phyloP scores from a whole-genome alignment of 768 basidiomycete species.

The Agaricus blazei region DNA sequence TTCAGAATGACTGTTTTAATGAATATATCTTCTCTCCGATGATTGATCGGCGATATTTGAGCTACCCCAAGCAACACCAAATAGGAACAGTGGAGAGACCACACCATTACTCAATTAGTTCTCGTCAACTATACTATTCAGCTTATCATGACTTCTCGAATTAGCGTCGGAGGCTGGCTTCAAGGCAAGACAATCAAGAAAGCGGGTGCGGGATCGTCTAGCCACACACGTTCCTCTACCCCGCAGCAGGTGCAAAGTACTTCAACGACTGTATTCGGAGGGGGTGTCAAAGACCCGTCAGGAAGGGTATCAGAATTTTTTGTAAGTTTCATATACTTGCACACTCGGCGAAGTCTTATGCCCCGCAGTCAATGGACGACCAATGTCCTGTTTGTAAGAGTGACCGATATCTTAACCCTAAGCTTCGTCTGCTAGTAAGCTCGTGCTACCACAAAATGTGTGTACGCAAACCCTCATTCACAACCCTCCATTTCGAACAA shows the following conservation, averaged over 20 bases:
- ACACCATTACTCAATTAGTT: too few species aligned
- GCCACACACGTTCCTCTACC: slow-evolving; percentile 56
- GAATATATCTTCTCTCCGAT: too few species aligned
- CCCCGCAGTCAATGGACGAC: slow-evolving; percentile 75
- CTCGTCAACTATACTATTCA: too few species aligned
- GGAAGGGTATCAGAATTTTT: slow-evolving; percentile 79
- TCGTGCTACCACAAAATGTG: slow-evolving; percentile 99
- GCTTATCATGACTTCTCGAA: slow-evolving; percentile 24
- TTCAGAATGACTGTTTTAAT: too few species aligned
- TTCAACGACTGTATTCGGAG: slow-evolving; percentile 70
- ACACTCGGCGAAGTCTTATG: not conserved
- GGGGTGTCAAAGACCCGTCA: slow-evolving; percentile 83
- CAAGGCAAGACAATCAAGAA: slow-evolving; percentile 75
- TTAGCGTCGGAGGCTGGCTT: slow-evolving; percentile 49
- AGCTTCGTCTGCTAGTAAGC: slow-evolving; percentile 88
- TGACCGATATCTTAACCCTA: slow-evolving; percentile 93
- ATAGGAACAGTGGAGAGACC: not conserved
- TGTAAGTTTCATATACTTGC: slow-evolving; percentile 36
- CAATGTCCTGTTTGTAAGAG: slow-evolving; percentile 97
- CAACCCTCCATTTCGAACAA: not conserved
- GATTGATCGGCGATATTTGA: too few species aligned
- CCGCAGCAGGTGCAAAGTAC: slow-evolving; percentile 66
- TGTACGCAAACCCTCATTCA: slow-evolving; percentile 13
- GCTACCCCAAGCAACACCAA: not conserved
- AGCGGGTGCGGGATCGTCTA: slow-evolving; percentile 41